Base-by-base conservation (phyloP, 2,329 filamentous ascomycete genomes). In the Claviceps humidiphila region DNA sequence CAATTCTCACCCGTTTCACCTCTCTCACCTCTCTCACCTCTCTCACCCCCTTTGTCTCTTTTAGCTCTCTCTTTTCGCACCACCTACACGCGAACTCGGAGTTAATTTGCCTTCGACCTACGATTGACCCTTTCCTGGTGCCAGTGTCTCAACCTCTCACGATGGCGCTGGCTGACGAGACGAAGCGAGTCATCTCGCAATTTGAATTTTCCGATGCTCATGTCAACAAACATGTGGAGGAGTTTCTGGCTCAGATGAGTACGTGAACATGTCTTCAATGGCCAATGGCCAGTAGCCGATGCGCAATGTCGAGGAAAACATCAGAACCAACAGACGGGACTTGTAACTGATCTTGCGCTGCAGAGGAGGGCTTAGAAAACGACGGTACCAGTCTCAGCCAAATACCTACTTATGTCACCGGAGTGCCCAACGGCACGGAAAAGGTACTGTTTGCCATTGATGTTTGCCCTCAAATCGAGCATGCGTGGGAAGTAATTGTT, bases 391-490 rank as follows among this genome's bases (percentile, higher is more conserved):
- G 85, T 60, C 71, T 98, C 73, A 91, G 87, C 71, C 93, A 97
- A 73, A 97, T 98, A 63, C 93, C 93, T 7, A 95, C 90, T 43
- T 98, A 95, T 69, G 91, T 98, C 59, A 97, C 93, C 1, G 85
- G 82, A 39, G 90, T 97, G 30, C 93, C 93, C 64, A 93, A 97
- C 77, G 93, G 93, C 61, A 96, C 90, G 3, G 93, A 98, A 72
- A 95, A 96, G 84, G 89, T 56, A 61, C 30, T 34, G 9, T 34
- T 34, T 34, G 30, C 30, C 30, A 34, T 34, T 8, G 30, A 34
- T 11, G 9, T 8, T 11, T 34, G 30, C 30, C 30, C 30, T 34
- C 30, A 34, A 11, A 11, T 34, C 3, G 8, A 11, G 9, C 30
- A 30, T 48, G 14, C 20, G 43, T 47, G 50, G 17, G 5, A 22